Evolutionary conservation across 805 yeast genomes (phyloP).

Genomic region (Metschnikowia hibisci): DNA sequence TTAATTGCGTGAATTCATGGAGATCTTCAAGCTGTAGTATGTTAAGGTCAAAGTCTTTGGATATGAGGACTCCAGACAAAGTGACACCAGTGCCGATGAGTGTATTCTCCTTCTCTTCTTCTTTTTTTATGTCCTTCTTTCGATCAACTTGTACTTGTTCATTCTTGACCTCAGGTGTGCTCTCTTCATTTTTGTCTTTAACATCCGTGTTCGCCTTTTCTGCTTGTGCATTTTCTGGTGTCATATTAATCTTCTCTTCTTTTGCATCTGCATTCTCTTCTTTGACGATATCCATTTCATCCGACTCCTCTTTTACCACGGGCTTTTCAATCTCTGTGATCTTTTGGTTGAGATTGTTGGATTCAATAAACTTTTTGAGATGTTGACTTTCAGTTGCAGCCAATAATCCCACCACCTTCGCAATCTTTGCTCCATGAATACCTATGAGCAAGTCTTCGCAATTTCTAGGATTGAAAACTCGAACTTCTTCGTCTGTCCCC

Average conservation of each 20-base stretch:
- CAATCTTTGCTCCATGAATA: conserved; percentile 80
- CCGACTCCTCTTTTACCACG: conserved; percentile 1
- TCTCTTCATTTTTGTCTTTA: not conserved
- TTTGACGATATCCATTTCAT: conserved; percentile 32
- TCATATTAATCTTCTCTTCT: conserved; percentile 3
- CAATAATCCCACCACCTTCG: conserved; percentile 59
- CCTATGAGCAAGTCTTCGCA: conserved; percentile 74
- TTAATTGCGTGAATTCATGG: conserved; percentile 80
- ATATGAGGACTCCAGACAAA: conserved; percentile 81
- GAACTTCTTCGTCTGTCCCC: conserved; percentile 85
- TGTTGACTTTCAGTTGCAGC: conserved; percentile 41
- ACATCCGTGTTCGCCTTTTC: not conserved
- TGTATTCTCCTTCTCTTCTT: conserved; percentile 13
- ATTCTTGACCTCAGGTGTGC: not conserved
- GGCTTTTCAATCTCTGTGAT: conserved; percentile 9
- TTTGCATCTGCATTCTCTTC: conserved; percentile 2
- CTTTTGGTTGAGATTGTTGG: conserved; percentile 43
- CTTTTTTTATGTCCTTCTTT: conserved; percentile 8
- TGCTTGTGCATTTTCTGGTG: not conserved
- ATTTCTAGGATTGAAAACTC: conserved; percentile 87
- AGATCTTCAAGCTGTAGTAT: conserved; percentile 81
- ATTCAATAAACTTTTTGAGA: conserved; percentile 52
- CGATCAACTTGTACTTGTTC: not conserved
- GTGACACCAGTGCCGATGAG: conserved; percentile 29
- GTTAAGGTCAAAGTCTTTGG: conserved; percentile 85